Evolutionary conservation across 1,139 yeast genomes (phyloP), one percentile per base, ranked within the genome.

Genomic region (Yamadazyma membranifaciens): DNA sequence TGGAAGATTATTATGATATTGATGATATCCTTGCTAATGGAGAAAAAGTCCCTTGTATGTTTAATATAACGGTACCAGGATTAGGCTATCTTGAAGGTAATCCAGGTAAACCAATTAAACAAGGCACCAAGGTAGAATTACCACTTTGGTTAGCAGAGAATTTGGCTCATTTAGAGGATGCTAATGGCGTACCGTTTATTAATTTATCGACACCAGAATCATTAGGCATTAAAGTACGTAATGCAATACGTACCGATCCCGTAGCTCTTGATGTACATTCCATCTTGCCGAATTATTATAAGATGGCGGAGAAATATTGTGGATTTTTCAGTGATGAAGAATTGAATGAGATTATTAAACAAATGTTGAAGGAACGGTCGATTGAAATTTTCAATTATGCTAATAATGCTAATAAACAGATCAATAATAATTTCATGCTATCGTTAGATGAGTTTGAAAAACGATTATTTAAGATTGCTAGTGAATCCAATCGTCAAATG

Each of bases 121-220:
- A 80, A 51, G 83, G 81, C 33, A 73, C 95, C 2, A 82, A 81
- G 53, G 58, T 88, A 4, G 94, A 87, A 45, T 69, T 92, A 32
- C 98, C 98, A 1, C 61, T 89, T 27, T 92, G 98, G 98, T 64
- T 92, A 36, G 95, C 96, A 0, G 83, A 81, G 48, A 76, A 86
- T 4, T 64, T 92, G 33, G 96, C 95, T 1, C 69, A 73, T 31
- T 73, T 78, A 33, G 69, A 68, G 12, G 65, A 59, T 31, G 64
- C 62, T 12, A 62, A 65, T 7, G 67, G 73, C 7, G 67, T 68
- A 10, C 78, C 87, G n/a, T 84, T 88, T 51, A 67, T 89, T 3
- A 82, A 82, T 37, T 65, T 89, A 37, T 60, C 79, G 17, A 80
- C 78, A 37, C 96, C 97, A 0, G 85, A 81, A 2, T 78, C 81